Conservation (phyloP, 2,329 filamentous ascomycete genomes). For the Gliomastix tumulicola region DNA sequence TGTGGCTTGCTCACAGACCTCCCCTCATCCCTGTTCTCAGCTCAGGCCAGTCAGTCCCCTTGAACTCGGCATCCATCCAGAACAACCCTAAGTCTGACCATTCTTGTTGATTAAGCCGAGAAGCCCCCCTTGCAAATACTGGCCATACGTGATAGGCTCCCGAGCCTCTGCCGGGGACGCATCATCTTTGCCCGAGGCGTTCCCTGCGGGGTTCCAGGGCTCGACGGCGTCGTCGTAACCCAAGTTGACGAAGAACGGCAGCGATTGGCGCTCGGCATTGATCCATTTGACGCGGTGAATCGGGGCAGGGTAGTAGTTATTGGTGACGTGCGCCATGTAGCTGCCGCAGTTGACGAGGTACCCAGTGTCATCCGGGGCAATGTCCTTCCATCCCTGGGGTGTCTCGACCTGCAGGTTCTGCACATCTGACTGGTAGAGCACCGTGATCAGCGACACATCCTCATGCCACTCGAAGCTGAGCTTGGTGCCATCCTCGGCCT, state of each 20-base stretch:
- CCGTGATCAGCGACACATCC: conserved; percentile 7
- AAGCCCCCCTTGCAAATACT: conserved; percentile 1
- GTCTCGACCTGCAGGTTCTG: conserved; percentile 8
- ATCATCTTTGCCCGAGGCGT: neutral
- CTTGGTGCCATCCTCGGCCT: conserved; percentile 8
- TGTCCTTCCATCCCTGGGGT: conserved; percentile 6
- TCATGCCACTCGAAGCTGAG: conserved; percentile 7
- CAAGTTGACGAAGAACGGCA: conserved; percentile 7
- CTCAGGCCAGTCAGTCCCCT: too few relatives aligned
- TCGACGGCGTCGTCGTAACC: conserved; percentile 4
- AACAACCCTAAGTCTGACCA: conserved; percentile 2
- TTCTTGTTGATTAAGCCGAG: conserved; percentile 2
- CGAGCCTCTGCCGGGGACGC: neutral
- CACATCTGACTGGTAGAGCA: conserved; percentile 7
- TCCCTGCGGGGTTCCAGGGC: conserved; percentile 4
- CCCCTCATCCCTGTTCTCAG: too few relatives aligned
- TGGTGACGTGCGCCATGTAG: conserved; percentile 8
- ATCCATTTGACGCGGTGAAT: conserved; percentile 7
- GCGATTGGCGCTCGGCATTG: conserved; percentile 6
- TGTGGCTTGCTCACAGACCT: too few relatives aligned
- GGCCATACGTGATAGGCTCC: conserved; percentile 1
- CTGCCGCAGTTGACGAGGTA: conserved; percentile 6
- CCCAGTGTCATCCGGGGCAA: conserved; percentile 5
- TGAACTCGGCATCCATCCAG: too few relatives aligned
- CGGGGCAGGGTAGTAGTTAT: conserved; percentile 6